Percentiles rank a stretch among this genome's conserved stretches.
phyloP scores from a whole-genome alignment of 768 basidiomycete species.

The Phanerochaete sordida region DNA sequence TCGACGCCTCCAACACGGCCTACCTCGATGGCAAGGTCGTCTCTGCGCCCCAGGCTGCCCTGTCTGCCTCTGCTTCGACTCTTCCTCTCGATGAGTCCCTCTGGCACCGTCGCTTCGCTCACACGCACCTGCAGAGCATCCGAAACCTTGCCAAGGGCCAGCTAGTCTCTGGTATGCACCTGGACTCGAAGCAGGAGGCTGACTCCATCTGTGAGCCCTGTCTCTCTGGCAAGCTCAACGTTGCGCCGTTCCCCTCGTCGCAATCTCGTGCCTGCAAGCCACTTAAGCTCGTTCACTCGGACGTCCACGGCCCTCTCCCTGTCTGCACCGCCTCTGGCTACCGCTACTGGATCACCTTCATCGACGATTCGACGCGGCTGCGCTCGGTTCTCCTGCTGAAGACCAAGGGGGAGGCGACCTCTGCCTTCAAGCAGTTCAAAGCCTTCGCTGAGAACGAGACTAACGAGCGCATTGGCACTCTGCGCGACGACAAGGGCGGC shows the following conservation, averaged over 20 bases:
- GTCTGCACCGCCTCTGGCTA: slow-evolving; percentile 8
- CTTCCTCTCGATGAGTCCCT: slow-evolving; percentile 9
- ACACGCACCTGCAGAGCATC: slow-evolving; percentile 8
- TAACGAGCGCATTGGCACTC: slow-evolving; percentile 15
- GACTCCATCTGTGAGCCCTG: slow-evolving; percentile 21
- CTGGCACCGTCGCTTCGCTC: slow-evolving; percentile 23
- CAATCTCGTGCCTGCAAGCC: slow-evolving; percentile 8
- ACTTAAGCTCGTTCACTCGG: slow-evolving; percentile 19
- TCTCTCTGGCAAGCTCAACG: slow-evolving; percentile 19
- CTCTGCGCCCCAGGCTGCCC: slow-evolving; percentile 12
- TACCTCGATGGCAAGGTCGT: slow-evolving; percentile 17
- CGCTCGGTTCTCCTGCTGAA: too few relatives aligned
- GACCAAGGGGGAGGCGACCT: too few relatives aligned
- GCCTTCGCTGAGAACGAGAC: slow-evolving; percentile 27
- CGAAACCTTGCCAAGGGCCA: neutral
- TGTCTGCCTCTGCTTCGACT: neutral
- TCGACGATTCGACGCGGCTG: too few relatives aligned
- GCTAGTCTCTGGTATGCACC: neutral
- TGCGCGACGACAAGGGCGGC: slow-evolving; percentile 26
- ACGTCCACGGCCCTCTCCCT: slow-evolving; percentile 18
- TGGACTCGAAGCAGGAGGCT: slow-evolving; percentile 7
- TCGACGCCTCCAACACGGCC: neutral
- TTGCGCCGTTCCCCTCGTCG: slow-evolving; percentile 17
- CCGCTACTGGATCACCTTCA: neutral
- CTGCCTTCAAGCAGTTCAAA: too few relatives aligned